Base-by-base conservation (phyloP, 805 yeast genomes). In the Priceomyces melissophilus region DNA sequence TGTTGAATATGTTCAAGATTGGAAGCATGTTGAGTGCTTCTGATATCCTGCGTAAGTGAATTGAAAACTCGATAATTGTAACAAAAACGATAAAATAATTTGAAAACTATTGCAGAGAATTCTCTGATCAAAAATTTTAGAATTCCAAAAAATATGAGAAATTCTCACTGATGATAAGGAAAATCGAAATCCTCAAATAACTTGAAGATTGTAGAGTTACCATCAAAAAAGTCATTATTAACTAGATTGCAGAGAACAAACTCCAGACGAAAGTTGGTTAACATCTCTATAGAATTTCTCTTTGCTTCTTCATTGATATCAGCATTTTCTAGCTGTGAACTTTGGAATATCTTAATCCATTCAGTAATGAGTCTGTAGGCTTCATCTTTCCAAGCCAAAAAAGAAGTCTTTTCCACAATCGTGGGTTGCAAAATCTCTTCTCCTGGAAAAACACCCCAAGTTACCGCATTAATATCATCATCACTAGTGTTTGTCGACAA, bases 401-500 rank as follows among this genome's bases (percentile, higher is more conserved):
- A 91, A 2, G 96, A 87, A 30, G 82, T 80, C 55, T 82, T 84
- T 61, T 91, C 98, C 14, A 91, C 97, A 59, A 91, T 88, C 0
- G 98, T 91, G 39, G 98, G 97, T 67, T 91, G 98, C 48, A 87
- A 74, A 40, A 91, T 85, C 66, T 91, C 97, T 57, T 84, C 84
- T 30, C 96, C 96, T 20, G 98, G 97, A 79, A 87, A 89, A 41
- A 90, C 88, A 48, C 98, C 98, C 98, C 98, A 91, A 13, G 98
- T 91, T 42, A 91, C 97, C 7, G 98, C 96, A 57, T 87, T 90
- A 48, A 95, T 89, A 46, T 81, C 84, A 29, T 82, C 87, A 34
- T 78, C 81, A 16, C 75, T 75, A 36, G 88, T 80, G 61, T 90
- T 90, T 37, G 95, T 78, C 13, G 59, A 47, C 40, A 89, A 68